phyloP scores from a whole-genome alignment of 176 grass and related monocot genomes.

The Zizania latifolia region DNA sequence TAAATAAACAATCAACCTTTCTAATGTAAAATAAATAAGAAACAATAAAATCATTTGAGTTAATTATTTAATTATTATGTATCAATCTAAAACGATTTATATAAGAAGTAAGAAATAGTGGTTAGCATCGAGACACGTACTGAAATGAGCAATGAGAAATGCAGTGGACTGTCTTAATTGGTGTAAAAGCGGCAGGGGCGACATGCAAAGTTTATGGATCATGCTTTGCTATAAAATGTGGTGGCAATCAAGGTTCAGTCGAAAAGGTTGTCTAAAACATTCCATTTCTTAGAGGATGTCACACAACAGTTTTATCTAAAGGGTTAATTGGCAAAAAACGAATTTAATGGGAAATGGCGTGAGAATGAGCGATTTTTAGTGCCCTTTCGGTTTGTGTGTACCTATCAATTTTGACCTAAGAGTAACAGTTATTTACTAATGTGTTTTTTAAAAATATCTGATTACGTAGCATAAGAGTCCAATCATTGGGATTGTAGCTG shows the following conservation, averaged over 20 bases:
- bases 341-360: neutral
- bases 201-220: constrained; percentile 25
- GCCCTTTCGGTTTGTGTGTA: too few species aligned
- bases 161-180: neutral
- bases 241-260: constrained; percentile 1
- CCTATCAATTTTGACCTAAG: too few species aligned
- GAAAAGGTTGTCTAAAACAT: neutral
- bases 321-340: neutral
- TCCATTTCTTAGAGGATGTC: neutral
- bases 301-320: neutral
- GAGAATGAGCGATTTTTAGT: too few species aligned
- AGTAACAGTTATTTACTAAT: too few species aligned
- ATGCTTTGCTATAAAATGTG: constrained; percentile 22
- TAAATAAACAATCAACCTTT: too few species aligned
- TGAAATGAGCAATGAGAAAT: constrained; percentile 15
- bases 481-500: neutral
- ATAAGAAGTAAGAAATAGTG: too few species aligned
- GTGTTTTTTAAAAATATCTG: neutral
- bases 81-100: too few species aligned
- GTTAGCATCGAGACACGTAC: neutral
- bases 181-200: neutral
- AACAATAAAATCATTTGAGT: too few species aligned
- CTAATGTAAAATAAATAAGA: too few species aligned
- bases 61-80: too few species aligned
- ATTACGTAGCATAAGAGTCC: neutral